phyloP scores from a whole-genome alignment of 1,284 basidiomycete genomes.

The Testicularia cyperi region DNA sequence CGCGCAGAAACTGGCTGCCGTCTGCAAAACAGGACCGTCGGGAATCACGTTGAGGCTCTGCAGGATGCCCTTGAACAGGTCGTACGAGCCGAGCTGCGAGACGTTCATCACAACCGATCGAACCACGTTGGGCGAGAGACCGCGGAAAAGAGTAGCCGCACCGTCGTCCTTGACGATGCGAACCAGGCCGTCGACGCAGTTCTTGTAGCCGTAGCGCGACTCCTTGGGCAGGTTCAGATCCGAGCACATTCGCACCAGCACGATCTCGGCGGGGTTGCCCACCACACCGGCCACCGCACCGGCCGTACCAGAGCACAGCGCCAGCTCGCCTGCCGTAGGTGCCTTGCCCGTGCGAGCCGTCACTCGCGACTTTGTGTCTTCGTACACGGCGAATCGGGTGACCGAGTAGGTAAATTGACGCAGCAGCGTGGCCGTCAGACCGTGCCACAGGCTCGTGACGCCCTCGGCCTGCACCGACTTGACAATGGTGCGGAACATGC shows the following conservation, averaged over 20 bases:
- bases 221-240: slow-evolving; percentile 58
- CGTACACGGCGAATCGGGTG: slow-evolving; percentile 58
- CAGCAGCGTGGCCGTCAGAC: slow-evolving; percentile 52
- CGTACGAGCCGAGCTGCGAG: slow-evolving; percentile 62
- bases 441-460: slow-evolving; percentile 52
- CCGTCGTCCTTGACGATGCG: slow-evolving; percentile 64
- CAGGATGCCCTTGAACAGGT: slow-evolving; percentile 64
- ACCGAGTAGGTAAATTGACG: slow-evolving; percentile 59
- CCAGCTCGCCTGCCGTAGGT: slow-evolving; percentile 21
- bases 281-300: slow-evolving; percentile 54
- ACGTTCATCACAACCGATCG: slow-evolving; percentile 65
- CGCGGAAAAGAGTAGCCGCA: slow-evolving; percentile 61
- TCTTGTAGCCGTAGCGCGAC: slow-evolving; percentile 58
- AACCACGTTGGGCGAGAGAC: slow-evolving; percentile 64
- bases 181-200: slow-evolving; percentile 63
- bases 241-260: slow-evolving; percentile 62
- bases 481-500: slow-evolving; percentile 45
- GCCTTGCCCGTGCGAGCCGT: slow-evolving; percentile 10
- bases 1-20: slow-evolving; percentile 48
- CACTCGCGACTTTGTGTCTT: slow-evolving; percentile 47
- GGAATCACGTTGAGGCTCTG: slow-evolving; percentile 52
- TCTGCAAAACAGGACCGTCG: slow-evolving; percentile 61
- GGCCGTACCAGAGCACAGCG: slow-evolving; percentile 50
- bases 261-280: slow-evolving; percentile 64
- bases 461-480: slow-evolving; percentile 37